Evolutionary conservation across 2,329 filamentous ascomycete genomes (phyloP), one percentile per base, ranked within the genome.

Genomic region (Cladosporium austrohemisphaericum): DNA sequence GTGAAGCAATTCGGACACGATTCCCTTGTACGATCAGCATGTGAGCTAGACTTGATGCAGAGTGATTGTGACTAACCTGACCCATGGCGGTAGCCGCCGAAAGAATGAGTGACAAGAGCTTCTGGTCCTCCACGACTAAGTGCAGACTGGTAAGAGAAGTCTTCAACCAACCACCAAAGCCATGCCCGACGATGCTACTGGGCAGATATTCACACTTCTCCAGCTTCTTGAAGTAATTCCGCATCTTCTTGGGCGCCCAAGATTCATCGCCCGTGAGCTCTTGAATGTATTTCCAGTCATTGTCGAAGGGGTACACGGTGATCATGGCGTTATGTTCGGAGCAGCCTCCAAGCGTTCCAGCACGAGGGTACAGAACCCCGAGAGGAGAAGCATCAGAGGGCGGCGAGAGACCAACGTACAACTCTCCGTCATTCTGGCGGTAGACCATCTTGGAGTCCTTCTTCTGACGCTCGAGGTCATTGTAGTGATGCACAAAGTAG

Each of bases 401-500:
- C 57, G 77, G 78, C 48, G 71, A 67, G 5, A 74, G 64, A 10
- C 80, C 80, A 10, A 73, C 76, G 57, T 82, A 82, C 28, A 73
- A 64, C 2, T 65, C 62, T 9, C 78, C 78, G 33, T 75, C 65
- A 0, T 73, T 67, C 0, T 76, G 77, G 5, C 72, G 61, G 59
- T 81, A 84, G 1, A 76, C 76, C 41, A 78, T 77, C 69, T 85
- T 84, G 56, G 68, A 76, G 60, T 85, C 79, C 43, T 71, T 68
- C 18, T 74, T 70, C 54, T 81, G 76, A 23, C 76, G 71, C 18
- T 65, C 63, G 33, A 78, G 66, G 52, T 83, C 73, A 7, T 71
- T 68, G 59, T 83, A 84, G 62, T 84, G 81, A 37, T 74, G 73
- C 10, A 83, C 78, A 54, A 77, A 85, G 66, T 79, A 84, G 61